These are phyloP conservation scores for Cucumis melo DNA, from an alignment of 306 rosid species.

Conservation along the genomic window DNA sequence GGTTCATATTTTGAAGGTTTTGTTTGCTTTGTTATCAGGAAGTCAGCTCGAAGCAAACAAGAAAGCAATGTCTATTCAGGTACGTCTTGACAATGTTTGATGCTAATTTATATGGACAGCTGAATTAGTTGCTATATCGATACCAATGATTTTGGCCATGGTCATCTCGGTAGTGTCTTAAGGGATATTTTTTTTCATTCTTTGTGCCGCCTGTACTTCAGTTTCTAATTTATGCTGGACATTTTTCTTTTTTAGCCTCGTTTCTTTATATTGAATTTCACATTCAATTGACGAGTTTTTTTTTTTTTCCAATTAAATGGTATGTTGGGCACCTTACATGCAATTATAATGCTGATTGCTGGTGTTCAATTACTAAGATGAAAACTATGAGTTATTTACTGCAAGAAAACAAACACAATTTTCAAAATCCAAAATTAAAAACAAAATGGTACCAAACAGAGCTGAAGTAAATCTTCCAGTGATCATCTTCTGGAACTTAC, in stretches of 20 bases:
- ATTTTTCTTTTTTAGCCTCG: background rate
- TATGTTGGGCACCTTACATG: background rate
- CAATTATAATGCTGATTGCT: background rate
- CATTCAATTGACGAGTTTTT: background rate
- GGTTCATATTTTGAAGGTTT: background rate
- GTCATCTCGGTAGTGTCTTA: background rate
- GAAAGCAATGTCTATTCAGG: constrained; percentile 38
- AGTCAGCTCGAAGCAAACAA: constrained; percentile 43
- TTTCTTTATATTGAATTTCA: background rate
- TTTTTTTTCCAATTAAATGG: background rate
- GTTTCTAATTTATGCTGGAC: background rate
- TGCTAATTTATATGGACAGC: background rate
- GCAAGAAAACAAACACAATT: no score
- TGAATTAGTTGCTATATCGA: background rate
- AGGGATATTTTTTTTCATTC: background rate
- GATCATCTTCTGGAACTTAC: background rate
- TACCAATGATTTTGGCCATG: background rate
- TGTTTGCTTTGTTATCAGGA: constrained; percentile 8
- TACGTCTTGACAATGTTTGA: background rate
- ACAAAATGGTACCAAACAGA: no score
- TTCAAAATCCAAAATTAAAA: no score
- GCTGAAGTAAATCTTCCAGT: background rate
- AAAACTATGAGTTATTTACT: no score
- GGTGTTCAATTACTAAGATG: background rate
- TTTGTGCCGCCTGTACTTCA: background rate